Percentiles rank a stretch among this genome's conserved stretches.
phyloP scores from a whole-genome alignment of 306 rosid genomes.

The Senna siamea region DNA sequence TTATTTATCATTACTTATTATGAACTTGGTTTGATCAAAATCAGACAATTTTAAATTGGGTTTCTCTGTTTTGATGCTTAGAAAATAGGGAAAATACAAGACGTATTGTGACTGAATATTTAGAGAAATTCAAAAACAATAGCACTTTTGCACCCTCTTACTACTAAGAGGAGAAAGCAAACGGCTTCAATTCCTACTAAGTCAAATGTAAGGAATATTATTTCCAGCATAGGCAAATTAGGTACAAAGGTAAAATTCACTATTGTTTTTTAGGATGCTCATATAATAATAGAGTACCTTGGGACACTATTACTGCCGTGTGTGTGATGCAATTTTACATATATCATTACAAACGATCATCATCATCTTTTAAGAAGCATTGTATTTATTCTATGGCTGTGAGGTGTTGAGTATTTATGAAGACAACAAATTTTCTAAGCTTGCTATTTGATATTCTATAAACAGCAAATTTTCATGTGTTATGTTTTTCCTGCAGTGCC shows the following conservation, averaged over 20 bases:
- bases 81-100: neutral
- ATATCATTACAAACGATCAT: neutral
- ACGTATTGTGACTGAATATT: neutral
- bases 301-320: neutral
- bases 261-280: too few species aligned
- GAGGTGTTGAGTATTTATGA: neutral
- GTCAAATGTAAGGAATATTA: too few species aligned
- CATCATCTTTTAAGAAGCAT: neutral
- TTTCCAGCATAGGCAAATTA: too few species aligned
- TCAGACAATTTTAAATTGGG: neutral
- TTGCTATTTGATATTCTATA: too few species aligned
- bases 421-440: too few species aligned
- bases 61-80: neutral
- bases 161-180: too few species aligned
- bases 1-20: neutral
- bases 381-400: neutral
- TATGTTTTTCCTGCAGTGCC: neutral
- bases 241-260: too few species aligned
- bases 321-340: neutral
- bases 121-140: neutral
- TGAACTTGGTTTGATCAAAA: neutral
- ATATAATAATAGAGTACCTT: too few species aligned
- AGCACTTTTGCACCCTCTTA: too few species aligned
- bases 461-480: neutral
- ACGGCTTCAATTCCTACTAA: too few species aligned